Evolutionary conservation across 2,329 filamentous ascomycete species (phyloP).

Genomic region (Xylaria arbuscula): DNA sequence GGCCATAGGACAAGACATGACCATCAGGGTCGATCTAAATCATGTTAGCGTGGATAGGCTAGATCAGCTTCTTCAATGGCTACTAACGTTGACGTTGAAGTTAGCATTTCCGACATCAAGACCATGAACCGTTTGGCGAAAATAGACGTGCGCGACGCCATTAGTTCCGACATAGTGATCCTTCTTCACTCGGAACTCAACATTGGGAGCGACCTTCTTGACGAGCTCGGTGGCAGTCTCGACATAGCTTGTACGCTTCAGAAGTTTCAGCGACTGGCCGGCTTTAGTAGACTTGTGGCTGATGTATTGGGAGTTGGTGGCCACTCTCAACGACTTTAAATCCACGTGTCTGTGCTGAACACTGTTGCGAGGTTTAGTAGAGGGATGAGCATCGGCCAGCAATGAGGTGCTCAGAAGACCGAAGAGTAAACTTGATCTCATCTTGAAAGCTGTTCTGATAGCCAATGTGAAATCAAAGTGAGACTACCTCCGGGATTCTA

Average conservation of each 20-base stretch:
- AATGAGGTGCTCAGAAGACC: conserved; percentile 28
- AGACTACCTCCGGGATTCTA: conserved; percentile 8
- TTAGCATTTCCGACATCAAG: conserved; percentile 70
- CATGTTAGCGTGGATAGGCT: conserved; percentile 20
- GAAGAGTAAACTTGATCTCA: conserved; percentile 31
- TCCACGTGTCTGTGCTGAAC: conserved; percentile 31
- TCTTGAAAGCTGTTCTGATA: conserved; percentile 21
- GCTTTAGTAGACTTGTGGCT: conserved; percentile 45
- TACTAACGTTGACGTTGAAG: conserved; percentile 69
- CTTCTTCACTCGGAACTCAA: conserved; percentile 61
- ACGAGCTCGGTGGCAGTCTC: conserved; percentile 59
- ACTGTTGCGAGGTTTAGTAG: conserved; percentile 6
- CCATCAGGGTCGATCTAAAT: conserved; percentile 62
- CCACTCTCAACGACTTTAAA: conserved; percentile 46
- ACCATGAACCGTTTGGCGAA: conserved; percentile 68
- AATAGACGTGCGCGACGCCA: conserved; percentile 67
- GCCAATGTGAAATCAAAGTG: not conserved
- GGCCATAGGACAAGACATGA: conserved; percentile 68
- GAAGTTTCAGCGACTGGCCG: conserved; percentile 43
- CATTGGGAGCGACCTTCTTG: conserved; percentile 52
- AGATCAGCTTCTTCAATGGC: not conserved
- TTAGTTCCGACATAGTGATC: conserved; percentile 66
- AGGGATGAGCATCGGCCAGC: conserved; percentile 29
- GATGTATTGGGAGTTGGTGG: conserved; percentile 48
- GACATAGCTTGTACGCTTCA: conserved; percentile 54